These are phyloP conservation scores for Dunaliella primolecta DNA, from an alignment of 139 green algal species.

Conservation along the genomic window DNA sequence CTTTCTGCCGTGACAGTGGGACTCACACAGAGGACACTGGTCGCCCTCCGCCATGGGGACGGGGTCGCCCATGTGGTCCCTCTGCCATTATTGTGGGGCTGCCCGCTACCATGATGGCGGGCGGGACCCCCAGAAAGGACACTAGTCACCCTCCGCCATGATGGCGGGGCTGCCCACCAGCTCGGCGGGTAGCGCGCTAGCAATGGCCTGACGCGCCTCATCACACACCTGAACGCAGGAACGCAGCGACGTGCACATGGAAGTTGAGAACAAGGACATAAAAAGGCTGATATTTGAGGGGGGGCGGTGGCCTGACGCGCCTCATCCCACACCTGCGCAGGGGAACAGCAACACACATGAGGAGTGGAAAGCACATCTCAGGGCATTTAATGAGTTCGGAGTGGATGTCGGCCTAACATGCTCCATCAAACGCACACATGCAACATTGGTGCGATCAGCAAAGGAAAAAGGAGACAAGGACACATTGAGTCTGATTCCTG, in stretches of 20 bases:
- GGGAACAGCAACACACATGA: background rate
- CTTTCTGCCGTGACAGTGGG: too few species aligned
- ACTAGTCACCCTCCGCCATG: slow-evolving; percentile 2
- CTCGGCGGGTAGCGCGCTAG: slow-evolving; percentile 36
- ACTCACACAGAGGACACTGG: too few species aligned
- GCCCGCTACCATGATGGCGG: too few species aligned
- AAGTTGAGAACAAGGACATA: background rate
- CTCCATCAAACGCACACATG: background rate
- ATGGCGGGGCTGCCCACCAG: slow-evolving; percentile 28
- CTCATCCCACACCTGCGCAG: background rate
- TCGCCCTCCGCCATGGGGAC: background rate
- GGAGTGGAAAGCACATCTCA: background rate
- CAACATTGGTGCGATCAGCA: background rate
- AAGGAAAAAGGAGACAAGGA: background rate
- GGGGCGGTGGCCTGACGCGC: background rate
- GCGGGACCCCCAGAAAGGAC: too few species aligned
- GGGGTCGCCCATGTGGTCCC: too few species aligned
- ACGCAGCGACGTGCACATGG: background rate
- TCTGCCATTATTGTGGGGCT: too few species aligned
- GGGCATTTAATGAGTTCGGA: background rate
- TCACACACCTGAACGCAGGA: slow-evolving; percentile 29
- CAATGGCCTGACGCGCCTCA: slow-evolving; percentile 33
- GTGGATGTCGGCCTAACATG: background rate
- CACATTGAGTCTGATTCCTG: too few species aligned
- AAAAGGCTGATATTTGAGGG: background rate